These are phyloP conservation scores for Elaeis guineensis DNA, from an alignment of 176 grass and related monocot genomes.

Conservation along the genomic window DNA sequence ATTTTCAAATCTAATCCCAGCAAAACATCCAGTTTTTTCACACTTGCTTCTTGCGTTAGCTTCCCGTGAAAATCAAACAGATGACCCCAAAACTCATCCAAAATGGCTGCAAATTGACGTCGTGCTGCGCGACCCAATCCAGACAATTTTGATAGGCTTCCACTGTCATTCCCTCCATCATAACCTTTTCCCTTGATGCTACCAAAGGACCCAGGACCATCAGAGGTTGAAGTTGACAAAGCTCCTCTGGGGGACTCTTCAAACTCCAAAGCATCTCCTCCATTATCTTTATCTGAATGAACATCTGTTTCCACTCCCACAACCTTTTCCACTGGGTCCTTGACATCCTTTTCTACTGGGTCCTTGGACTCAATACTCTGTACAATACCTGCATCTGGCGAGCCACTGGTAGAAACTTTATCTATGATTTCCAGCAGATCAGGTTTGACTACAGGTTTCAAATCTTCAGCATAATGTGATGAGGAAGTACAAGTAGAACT, in stretches of 20 bases:
- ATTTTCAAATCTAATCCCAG: slow-evolving; percentile 70
- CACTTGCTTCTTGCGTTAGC: slow-evolving; percentile 54
- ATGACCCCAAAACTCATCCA: slow-evolving; percentile 96
- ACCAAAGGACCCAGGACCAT: slow-evolving; percentile 53
- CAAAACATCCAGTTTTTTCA: slow-evolving; percentile 59
- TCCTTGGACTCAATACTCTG: slow-evolving; percentile 26
- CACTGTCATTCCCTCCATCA: slow-evolving; percentile 55
- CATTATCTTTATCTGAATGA: slow-evolving; percentile 30
- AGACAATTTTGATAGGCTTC: slow-evolving; percentile 68
- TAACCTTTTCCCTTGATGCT: slow-evolving; percentile 40
- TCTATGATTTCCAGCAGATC: slow-evolving; percentile 36
- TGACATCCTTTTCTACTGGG: slow-evolving; percentile 43
- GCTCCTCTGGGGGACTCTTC: slow-evolving; percentile 28
- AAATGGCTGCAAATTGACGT: slow-evolving; percentile 57
- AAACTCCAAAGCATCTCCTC: slow-evolving; percentile 25
- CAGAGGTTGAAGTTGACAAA: slow-evolving; percentile 21
- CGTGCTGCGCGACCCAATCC: slow-evolving; percentile 91
- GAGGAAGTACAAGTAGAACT: slow-evolving; percentile 30
- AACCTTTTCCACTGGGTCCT: slow-evolving; percentile 40
- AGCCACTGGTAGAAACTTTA: slow-evolving; percentile 20
- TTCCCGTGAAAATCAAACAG: slow-evolving; percentile 97
- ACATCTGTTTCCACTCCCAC: slow-evolving; percentile 40
- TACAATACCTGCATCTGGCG: slow-evolving; percentile 27
- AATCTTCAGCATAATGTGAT: slow-evolving; percentile 38
- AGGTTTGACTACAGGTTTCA: slow-evolving; percentile 44